Base-by-base conservation (phyloP, 345 rosid species). In the Mallotus nudiflorus region DNA sequence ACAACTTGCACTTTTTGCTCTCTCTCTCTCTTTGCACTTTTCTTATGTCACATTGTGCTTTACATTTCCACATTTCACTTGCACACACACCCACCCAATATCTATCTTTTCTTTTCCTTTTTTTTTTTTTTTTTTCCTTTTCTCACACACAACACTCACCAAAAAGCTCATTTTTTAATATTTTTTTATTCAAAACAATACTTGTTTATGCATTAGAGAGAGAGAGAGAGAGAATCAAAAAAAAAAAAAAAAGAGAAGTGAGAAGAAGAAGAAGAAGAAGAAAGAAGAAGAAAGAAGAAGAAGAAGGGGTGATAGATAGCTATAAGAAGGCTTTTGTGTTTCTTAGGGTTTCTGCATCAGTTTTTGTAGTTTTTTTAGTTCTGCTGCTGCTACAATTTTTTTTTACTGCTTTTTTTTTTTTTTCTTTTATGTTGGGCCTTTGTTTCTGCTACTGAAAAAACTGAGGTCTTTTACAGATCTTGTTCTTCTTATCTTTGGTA, bases 11-110 rank as follows among this genome's bases (percentile, higher is more conserved):
- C 69, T 40, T 42, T 64, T 44, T 25, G n/a, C 5, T 16, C 39
- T 74, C 51, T 75, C 70, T 73, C 61, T 74, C 73, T 72, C 80
- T 3, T 42, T 68, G 19, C 50, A 18, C 39, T 83, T 83, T 83
- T 87, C 85, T 82, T 76, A 73, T 75, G 90, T 85, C 91, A 79
- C 69, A 49, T 67, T 81, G 68, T 46, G 37, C 62, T 57, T 44
- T 72, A 61, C 58, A 52, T 6, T 24, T 50, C 2, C 12, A 42
- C 60, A 33, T 9, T 39, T 54, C 28, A n/a, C 50, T 16, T 16
- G 54, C 71, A 44, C 77, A 73, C 76, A 70, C 86, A 80, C 81
- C 89, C 81, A 83, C 78, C 80, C 87, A 78, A 75, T 81, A 53
- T 76, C 84, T 82, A 78, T 88, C 90, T 68, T 7, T 28, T 25